Base-by-base conservation (phyloP, 805 yeast genomes). In the Wickerhamomyces canadensis region DNA sequence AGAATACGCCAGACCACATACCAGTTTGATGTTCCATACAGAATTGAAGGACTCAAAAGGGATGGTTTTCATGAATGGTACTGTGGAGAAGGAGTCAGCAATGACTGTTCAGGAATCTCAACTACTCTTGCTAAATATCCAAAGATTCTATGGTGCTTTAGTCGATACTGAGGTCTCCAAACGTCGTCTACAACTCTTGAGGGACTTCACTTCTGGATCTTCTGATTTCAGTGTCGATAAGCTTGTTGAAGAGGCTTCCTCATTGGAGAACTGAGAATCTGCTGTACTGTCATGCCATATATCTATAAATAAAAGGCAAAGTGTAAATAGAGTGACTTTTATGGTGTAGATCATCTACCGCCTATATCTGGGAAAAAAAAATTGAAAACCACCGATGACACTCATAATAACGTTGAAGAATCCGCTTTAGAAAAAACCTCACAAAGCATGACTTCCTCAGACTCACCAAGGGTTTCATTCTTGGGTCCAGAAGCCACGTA, bases 1-100 rank as follows among this genome's bases (percentile, higher is more conserved):
- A 38, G 97, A 91, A 55, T 93, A 70, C 60, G 96, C 98, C 9
- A 81, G 86, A 55, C 98, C 98, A 1, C 98, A 93, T 60, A 87
- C 97, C 0, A 85, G 96, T 0, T 67, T 93, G 44, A 76, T 79
- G 60, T 84, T 91, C 68, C 97, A 91, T 63, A 76, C 80, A 31
- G 96, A 93, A 38, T 62, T 91, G 35, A 65, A 63, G 5, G 60
- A 68, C 0, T 68, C 70, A 13, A 80, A 84, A 44, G 78, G 69
- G 0, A 40, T 85, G 1, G 85, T 85, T 0, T 65, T 93, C 47
- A 84, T 89, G 94, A 88, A 88, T 48, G 96, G 97, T 2, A 71
- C 70, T 25, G 78, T 88, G 4, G 96, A 88, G 54, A 63, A 68
- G 34, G 89, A 86, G 37, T 69, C 82, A 12, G 68, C 79, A 26